Conservation (phyloP, 257 asterid species). For the Fraxinus americana region DNA sequence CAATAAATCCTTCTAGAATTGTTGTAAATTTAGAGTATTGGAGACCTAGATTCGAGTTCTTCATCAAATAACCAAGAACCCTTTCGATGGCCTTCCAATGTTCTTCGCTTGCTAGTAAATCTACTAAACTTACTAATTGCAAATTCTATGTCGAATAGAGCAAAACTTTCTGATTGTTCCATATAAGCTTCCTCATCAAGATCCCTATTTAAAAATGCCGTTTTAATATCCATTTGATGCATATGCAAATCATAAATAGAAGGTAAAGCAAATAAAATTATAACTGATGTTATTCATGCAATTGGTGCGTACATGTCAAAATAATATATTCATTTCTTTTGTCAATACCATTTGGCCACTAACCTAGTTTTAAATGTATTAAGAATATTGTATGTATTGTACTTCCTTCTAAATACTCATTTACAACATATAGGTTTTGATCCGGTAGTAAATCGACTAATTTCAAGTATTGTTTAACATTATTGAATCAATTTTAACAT, state of each 20-base stretch:
- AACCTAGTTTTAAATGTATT: background rate
- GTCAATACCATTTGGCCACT: background rate
- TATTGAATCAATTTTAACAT: too few relatives aligned
- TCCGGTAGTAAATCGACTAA: too few relatives aligned
- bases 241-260: too few relatives aligned
- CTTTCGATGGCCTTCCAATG: background rate
- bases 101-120: background rate
- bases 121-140: background rate
- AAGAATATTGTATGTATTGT: background rate
- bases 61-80: background rate
- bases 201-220: too few relatives aligned
- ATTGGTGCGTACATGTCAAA: too few relatives aligned
- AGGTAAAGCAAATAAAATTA: too few relatives aligned
- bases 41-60: background rate
- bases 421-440: conserved; percentile 4
- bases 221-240: too few relatives aligned
- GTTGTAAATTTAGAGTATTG: background rate
- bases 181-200: too few relatives aligned
- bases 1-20: background rate
- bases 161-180: too few relatives aligned
- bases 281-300: too few relatives aligned
- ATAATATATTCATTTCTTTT: too few relatives aligned
- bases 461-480: too few relatives aligned
- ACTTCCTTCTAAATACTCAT: background rate
- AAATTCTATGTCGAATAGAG: background rate